Evolutionary conservation across 1,284 basidiomycete genomes (phyloP), one percentile per base, ranked within the genome.

Genomic region (Trichosporon sp.): DNA sequence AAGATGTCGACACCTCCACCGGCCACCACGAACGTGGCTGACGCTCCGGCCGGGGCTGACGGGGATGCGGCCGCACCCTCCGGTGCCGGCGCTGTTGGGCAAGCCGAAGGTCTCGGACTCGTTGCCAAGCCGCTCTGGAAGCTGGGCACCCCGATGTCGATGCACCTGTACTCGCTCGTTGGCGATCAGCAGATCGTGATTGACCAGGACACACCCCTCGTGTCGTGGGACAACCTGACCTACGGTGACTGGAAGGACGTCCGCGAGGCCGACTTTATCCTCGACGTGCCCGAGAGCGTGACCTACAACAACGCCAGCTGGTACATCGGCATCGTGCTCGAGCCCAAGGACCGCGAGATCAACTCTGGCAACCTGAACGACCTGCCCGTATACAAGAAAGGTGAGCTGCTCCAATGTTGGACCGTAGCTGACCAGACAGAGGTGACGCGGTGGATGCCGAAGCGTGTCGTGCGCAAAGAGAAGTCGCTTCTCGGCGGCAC

Each of bases 291-390:
- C 0, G 78, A 93, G 88, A 84, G 82, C 54, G 94, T 95, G 5
- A 63, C 71, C 46, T 83, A 89, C 71, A 83, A 85, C 64, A 96
- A 96, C 74, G 82, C 72, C 1, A 89, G 87, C 13, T 79, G 80
- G 72, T 96, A 89, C 88, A 89, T 91, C 9, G 92, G 97, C 71
- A 83, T 96, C 10, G 89, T 91, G 73, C 82, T 98, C 8, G 85
- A 54, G 27, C 40, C 88, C 3, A 88, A 86, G 71, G 84, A 88
- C 21, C 75, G 73, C 33, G 74, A 73, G 11, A 62, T 83, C 84
- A 36, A 86, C 81, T 68, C 87, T 86, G 2, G 84, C 77, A 72
- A 81, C 85, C 81, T 83, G 1, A 78, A 81, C 8, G 83, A 87
- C 33, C 84, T 94, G n/a, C 87, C 89, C 63, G 86, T 90, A 71